These are phyloP conservation scores for Croton laevigatus DNA, from an alignment of 441 rosid species.

Conservation along the genomic window DNA sequence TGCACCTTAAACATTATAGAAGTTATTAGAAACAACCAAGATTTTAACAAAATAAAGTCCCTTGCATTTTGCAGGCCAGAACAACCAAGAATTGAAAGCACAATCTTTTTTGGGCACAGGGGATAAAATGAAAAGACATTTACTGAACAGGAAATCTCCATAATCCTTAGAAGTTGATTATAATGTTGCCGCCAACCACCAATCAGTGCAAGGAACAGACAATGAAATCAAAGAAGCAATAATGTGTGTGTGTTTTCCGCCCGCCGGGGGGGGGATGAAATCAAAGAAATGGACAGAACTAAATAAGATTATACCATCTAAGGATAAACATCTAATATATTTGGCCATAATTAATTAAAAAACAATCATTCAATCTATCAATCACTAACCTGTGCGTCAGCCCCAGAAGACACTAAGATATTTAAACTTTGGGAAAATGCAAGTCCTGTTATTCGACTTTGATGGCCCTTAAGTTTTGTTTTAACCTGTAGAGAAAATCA, in stretches of 20 bases:
- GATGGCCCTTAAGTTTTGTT: slow-evolving; percentile 80
- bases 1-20: slow-evolving; percentile 1
- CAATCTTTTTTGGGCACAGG: not conserved
- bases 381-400: slow-evolving; percentile 68
- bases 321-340: slow-evolving; percentile 1
- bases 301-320: not conserved
- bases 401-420: slow-evolving; percentile 71
- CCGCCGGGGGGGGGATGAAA: too few species aligned
- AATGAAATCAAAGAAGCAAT: not conserved
- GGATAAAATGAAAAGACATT: not conserved
- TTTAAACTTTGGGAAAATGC: slow-evolving; percentile 68
- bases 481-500: slow-evolving; percentile 54
- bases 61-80: not conserved
- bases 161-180: not conserved
- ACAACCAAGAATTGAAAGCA: not conserved
- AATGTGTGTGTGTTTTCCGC: too few species aligned
- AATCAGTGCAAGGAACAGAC: not conserved
- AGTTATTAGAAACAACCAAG: not conserved
- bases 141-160: not conserved
- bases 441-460: slow-evolving; percentile 67
- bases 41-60: not conserved
- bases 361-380: not conserved
- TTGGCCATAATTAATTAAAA: not conserved
- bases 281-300: not conserved
- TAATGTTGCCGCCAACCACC: not conserved